Conservation (phyloP, 495 filamentous ascomycete genomes). For the Penicillium goetzii region DNA sequence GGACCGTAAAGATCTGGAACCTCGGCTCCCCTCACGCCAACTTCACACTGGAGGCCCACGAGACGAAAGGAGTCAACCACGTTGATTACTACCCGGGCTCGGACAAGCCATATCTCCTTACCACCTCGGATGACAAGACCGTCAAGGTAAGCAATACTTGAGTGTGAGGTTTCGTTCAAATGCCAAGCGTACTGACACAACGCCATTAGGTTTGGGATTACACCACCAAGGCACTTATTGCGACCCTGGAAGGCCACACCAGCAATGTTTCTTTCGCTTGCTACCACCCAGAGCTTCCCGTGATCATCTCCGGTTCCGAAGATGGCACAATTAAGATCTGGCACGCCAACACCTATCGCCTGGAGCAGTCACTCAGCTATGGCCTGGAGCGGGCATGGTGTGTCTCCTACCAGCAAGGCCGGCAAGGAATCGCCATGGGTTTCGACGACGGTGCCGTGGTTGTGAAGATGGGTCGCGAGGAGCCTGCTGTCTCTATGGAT, state of each 20-base stretch:
- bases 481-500: conserved; percentile 98
- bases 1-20: conserved; percentile 98
- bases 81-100: conserved; percentile 97
- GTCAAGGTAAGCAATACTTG: conserved; percentile 61
- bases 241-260: conserved; percentile 94
- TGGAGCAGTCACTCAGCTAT: conserved; percentile 95
- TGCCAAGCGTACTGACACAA: neutral
- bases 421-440: conserved; percentile 91
- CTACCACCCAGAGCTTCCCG: conserved; percentile 94
- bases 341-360: conserved; percentile 95
- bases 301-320: conserved; percentile 98
- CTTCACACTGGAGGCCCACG: conserved; percentile 95
- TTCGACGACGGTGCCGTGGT: conserved; percentile 99
- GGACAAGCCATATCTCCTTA: conserved; percentile 96
- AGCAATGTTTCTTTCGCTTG: conserved; percentile 99
- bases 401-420: conserved; percentile 89
- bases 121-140: conserved; percentile 92
- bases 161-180: neutral
- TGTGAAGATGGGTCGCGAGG: conserved; percentile 95
- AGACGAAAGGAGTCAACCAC: conserved; percentile 97
- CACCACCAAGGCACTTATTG: conserved; percentile 95
- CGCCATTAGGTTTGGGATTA: conserved; percentile 78
- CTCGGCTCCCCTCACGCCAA: conserved; percentile 87
- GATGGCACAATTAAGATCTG: conserved; percentile 98
- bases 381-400: conserved; percentile 97